phyloP scores from a whole-genome alignment of 345 rosid genomes.

The Rhodamnia rubescens region DNA sequence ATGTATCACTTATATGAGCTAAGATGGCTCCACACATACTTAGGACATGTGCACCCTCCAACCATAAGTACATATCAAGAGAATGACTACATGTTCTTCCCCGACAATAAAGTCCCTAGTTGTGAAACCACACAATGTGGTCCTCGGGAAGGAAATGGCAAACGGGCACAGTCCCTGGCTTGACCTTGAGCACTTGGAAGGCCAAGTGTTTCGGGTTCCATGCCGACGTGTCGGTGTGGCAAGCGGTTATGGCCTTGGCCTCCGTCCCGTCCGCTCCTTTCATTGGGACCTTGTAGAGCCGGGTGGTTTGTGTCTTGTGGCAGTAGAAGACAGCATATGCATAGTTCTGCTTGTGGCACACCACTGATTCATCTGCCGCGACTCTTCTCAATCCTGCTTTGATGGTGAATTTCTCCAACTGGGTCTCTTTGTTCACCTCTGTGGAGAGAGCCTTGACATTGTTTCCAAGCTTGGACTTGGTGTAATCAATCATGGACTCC shows the following conservation, averaged over 20 bases:
- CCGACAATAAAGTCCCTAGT: constrained; percentile 7
- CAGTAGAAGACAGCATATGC: constrained; percentile 76
- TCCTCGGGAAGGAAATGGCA: constrained; percentile 85
- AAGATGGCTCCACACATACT: background rate
- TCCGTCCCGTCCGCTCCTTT: constrained; percentile 51
- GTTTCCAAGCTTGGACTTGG: constrained; percentile 58
- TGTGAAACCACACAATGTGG: constrained; percentile 52
- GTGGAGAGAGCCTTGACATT: constrained; percentile 44
- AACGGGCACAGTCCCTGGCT: constrained; percentile 61
- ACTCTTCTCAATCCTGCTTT: constrained; percentile 26
- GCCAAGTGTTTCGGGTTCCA: constrained; percentile 87
- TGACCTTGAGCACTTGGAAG: constrained; percentile 58
- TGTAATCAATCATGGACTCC: constrained; percentile 75
- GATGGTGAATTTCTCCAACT: constrained; percentile 39
- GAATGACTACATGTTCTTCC: background rate
- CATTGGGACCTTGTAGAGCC: constrained; percentile 43
- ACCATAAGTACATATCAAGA: background rate
- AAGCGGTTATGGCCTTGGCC: constrained; percentile 60
- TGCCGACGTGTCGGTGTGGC: constrained; percentile 76
- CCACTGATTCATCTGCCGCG: constrained; percentile 19
- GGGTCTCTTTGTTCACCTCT: constrained; percentile 32
- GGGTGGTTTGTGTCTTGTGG: constrained; percentile 47
- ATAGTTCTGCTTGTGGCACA: constrained; percentile 79
- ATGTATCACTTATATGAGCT: background rate
- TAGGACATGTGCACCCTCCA: background rate